These are phyloP conservation scores for Talaromyces rugulosus DNA, from an alignment of 2,329 filamentous ascomycete species.

Conservation along the genomic window DNA sequence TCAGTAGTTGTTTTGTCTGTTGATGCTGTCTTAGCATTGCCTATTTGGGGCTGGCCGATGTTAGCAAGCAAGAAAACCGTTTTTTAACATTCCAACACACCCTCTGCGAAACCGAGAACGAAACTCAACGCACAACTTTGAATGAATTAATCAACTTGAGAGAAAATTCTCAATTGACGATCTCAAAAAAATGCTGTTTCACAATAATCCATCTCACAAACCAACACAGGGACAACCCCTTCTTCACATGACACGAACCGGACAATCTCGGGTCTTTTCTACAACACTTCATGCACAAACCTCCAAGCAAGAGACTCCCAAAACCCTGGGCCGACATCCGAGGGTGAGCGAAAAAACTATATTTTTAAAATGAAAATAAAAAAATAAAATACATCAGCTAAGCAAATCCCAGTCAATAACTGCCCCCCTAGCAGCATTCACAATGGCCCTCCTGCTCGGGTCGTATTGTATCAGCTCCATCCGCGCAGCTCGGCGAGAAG, in stretches of 20 bases:
- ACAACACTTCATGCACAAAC: background rate
- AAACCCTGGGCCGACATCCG: constrained; percentile 9
- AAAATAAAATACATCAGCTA: background rate
- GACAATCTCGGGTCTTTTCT: background rate
- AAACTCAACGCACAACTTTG: background rate
- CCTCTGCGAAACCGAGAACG: too few relatives aligned
- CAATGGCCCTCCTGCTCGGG: constrained; percentile 58
- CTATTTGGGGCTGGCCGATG: background rate
- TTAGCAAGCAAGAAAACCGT: background rate
- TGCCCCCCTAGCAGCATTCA: constrained; percentile 59
- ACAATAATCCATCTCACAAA: background rate
- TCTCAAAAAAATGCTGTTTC: background rate
- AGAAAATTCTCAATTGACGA: background rate
- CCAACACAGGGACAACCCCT: background rate
- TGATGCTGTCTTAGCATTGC: background rate
- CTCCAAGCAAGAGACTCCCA: background rate
- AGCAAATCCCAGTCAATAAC: constrained; percentile 44
- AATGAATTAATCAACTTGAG: background rate
- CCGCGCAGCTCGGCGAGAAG: constrained; percentile 62
- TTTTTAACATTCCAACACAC: background rate
- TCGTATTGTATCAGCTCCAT: constrained; percentile 63
- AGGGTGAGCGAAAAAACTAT: background rate
- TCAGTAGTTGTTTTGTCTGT: background rate
- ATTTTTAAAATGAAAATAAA: background rate
- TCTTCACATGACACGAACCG: background rate